phyloP scores from a whole-genome alignment of 495 filamentous ascomycete species.

The Daldinia grandis region DNA sequence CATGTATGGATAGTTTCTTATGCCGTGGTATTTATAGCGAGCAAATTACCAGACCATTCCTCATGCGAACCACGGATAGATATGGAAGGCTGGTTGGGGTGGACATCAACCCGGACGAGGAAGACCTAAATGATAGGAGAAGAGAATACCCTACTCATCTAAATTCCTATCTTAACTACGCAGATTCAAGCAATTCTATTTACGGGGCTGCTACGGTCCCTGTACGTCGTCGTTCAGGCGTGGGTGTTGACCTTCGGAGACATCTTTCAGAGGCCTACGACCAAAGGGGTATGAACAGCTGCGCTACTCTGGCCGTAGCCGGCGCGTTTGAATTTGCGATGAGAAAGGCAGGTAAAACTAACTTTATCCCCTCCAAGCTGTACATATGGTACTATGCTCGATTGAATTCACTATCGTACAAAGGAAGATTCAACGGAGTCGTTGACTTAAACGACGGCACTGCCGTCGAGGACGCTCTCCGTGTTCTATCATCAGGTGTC shows the following conservation, averaged over 20 bases:
- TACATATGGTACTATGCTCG: background rate
- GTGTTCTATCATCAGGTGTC: background rate
- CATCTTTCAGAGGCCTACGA: background rate
- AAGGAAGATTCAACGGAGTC: fast-evolving
- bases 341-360: background rate
- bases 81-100: too few relatives aligned
- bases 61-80: too few relatives aligned
- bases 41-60: too few relatives aligned
- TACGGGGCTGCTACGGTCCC: background rate
- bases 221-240: background rate
- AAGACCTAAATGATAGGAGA: too few relatives aligned
- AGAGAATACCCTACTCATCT: background rate
- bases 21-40: too few relatives aligned
- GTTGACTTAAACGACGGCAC: background rate
- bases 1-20: too few relatives aligned
- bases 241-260: background rate
- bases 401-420: background rate
- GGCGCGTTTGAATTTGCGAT: background rate
- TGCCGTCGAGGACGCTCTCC: background rate
- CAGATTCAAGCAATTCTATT: background rate
- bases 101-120: too few relatives aligned
- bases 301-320: background rate
- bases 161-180: background rate
- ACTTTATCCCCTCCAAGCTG: background rate
- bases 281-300: background rate